Evolutionary conservation across 2,329 filamentous ascomycete genomes (phyloP).

Genomic region (Sclerotinia subarctica): DNA sequence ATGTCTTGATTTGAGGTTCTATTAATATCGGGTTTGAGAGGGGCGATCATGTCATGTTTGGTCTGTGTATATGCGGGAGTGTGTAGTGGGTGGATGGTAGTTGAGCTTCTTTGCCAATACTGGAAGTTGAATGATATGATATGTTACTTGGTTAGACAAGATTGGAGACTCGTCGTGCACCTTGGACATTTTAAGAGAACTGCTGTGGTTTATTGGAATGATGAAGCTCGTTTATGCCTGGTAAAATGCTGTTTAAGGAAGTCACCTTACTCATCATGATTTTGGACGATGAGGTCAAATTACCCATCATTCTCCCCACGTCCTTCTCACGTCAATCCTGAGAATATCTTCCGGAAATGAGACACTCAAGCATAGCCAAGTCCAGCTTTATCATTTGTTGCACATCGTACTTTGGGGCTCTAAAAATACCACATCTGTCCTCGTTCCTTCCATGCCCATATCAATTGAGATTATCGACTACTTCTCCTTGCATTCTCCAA

Average conservation of each 20-base stretch:
- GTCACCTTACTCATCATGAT: not conserved
- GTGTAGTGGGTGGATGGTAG: not conserved
- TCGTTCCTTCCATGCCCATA: not conserved
- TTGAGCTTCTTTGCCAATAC: not conserved
- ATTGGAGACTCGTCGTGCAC: too few species aligned
- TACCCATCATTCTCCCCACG: not conserved
- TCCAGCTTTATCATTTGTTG: not conserved
- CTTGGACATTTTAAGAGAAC: too few species aligned
- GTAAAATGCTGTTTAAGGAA: not conserved
- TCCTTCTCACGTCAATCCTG: not conserved
- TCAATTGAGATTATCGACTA: not conserved
- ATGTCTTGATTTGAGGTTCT: not conserved
- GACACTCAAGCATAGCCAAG: not conserved
- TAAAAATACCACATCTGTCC: not conserved
- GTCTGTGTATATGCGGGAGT: not conserved
- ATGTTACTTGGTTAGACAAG: not conserved
- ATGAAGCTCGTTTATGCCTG: not conserved
- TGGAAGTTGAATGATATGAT: not conserved
- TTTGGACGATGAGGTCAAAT: not conserved
- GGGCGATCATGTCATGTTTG: not conserved
- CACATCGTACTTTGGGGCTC: slow-evolving; percentile 7
- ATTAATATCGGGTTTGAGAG: not conserved
- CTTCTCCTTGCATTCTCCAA: not conserved
- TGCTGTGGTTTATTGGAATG: too few species aligned
- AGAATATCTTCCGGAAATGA: not conserved